phyloP scores from a whole-genome alignment of 2,329 filamentous ascomycete species.

The Colletotrichum gigasporum region DNA sequence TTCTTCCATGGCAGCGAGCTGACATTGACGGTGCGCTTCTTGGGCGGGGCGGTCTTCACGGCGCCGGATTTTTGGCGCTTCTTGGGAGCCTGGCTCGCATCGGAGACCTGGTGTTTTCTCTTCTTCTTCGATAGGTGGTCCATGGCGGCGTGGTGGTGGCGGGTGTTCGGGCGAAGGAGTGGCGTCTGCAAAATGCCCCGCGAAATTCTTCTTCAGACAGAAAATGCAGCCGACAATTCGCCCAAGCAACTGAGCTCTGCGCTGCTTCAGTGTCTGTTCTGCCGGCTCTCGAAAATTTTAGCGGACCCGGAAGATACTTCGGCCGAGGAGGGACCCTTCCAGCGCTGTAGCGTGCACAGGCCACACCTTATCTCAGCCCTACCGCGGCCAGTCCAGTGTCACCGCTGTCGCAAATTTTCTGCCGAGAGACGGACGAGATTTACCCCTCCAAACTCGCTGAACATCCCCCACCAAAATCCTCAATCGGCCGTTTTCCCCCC shows the following conservation, averaged over 20 bases:
- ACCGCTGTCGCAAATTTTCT: slow-evolving; percentile 31
- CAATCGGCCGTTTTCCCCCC: not conserved
- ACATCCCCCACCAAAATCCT: not conserved
- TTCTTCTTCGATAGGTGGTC: slow-evolving; percentile 28
- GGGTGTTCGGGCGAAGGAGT: not conserved
- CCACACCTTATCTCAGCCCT: slow-evolving; percentile 43
- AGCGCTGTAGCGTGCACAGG: slow-evolving; percentile 26
- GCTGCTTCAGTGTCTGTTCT: too few relatives aligned
- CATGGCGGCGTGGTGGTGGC: slow-evolving; percentile 5
- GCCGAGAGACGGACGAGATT: slow-evolving; percentile 28
- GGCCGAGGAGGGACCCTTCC: not conserved
- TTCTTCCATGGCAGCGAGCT: slow-evolving; percentile 65
- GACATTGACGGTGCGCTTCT: slow-evolving; percentile 52
- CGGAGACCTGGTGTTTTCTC: slow-evolving; percentile 26
- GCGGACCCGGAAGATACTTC: slow-evolving; percentile 25
- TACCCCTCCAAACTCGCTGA: slow-evolving; percentile 21
- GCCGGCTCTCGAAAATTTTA: slow-evolving; percentile 25
- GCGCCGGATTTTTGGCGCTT: slow-evolving; percentile 31
- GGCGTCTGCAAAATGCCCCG: not conserved
- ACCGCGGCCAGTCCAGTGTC: slow-evolving; percentile 1
- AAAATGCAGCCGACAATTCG: not conserved
- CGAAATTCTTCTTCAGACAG: slow-evolving; percentile 9
- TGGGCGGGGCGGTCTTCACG: slow-evolving; percentile 29
- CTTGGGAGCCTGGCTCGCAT: slow-evolving; percentile 10
- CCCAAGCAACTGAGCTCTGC: not conserved